A percentile compares a stretch with the other conserved stretches of the same genome.
phyloP scores from a whole-genome alignment of 768 basidiomycete genomes.

The Tricholoma bakamatsutake region DNA sequence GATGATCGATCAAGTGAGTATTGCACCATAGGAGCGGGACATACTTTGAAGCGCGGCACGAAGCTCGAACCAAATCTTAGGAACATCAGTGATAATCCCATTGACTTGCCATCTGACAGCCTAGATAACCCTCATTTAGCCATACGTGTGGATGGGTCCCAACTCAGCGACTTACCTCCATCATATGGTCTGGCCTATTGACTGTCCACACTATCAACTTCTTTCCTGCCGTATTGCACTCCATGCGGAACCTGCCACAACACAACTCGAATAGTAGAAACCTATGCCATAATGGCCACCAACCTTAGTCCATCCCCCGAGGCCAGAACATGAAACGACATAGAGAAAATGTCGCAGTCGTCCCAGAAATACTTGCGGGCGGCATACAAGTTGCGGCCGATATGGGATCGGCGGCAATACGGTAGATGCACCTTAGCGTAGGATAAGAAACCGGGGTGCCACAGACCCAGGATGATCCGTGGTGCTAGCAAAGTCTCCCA shows the following conservation, averaged over 20 bases:
- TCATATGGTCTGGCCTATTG: no score
- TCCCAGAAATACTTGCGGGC: conserved; percentile 89
- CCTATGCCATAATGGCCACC: conserved; percentile 20
- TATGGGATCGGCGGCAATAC: no score
- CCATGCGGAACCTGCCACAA: no score
- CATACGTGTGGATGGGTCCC: neutral
- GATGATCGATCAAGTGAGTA: neutral
- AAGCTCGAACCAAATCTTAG: conserved; percentile 60
- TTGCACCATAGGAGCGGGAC: conserved; percentile 12
- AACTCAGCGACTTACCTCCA: no score
- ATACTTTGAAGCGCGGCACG: conserved; percentile 52
- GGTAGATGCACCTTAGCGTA: no score
- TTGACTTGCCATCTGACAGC: conserved; percentile 76
- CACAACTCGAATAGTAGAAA: no score
- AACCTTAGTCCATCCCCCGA: conserved; percentile 69
- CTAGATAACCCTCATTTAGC: conserved; percentile 26
- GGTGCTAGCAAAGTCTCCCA: no score
- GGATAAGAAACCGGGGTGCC: no score
- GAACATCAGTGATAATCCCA: conserved; percentile 75
- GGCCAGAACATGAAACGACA: conserved; percentile 68
- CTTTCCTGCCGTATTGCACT: no score
- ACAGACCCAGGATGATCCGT: no score
- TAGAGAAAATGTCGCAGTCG: conserved; percentile 80
- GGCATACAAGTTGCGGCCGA: conserved; percentile 57
- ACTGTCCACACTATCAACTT: no score